Base-by-base conservation (phyloP, 345 rosid species). In the Mercurialis annua region DNA sequence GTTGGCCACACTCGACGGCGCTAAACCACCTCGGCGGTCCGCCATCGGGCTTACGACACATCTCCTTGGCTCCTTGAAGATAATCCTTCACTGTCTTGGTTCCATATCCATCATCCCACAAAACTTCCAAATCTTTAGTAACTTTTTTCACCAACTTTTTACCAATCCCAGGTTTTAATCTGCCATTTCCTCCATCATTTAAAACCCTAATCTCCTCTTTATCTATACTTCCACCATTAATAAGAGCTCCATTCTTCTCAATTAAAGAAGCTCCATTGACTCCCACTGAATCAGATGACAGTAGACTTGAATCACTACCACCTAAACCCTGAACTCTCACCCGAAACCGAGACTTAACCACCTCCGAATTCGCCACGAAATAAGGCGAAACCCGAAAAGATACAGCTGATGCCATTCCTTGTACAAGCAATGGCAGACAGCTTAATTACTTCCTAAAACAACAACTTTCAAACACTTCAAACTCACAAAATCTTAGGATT, bases 101-200 rank as follows among this genome's bases (percentile, higher is more conserved):
- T 30, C 92, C 87, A 64, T 84, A 93, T 18, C 92, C 98, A 83
- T 93, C 96, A 71, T 93, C 90, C 98, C 98, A 93, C 62, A 85
- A 73, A 52, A 78, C 71, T 69, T 85, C 83, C 79, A 93, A 67
- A 46, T 74, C 76, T 23, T 77, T 59, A 5, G 78, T 55, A 69
- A 70, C 69, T 30, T 83, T 78, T 62, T 71, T 73, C 52, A 50
- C 71, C 63, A 57, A 18, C 67, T 53, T 77, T 59, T 63, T 73
- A 76, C 61, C 77, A 21, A 26, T 51, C 43, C 61, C 65, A 42
- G 69, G 40, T 36, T 77, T 74, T 23, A 67, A 56, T 23, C 74
- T 76, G 65, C 77, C 77, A 67, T 83, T 73, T 66, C 73, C 74
- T 60, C 62, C 80, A 68, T 66, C 77, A 16, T 62, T 26, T 67